Conservation (phyloP, 2,329 filamentous ascomycete species). For the Pseudovirgaria hyperparasitica region DNA sequence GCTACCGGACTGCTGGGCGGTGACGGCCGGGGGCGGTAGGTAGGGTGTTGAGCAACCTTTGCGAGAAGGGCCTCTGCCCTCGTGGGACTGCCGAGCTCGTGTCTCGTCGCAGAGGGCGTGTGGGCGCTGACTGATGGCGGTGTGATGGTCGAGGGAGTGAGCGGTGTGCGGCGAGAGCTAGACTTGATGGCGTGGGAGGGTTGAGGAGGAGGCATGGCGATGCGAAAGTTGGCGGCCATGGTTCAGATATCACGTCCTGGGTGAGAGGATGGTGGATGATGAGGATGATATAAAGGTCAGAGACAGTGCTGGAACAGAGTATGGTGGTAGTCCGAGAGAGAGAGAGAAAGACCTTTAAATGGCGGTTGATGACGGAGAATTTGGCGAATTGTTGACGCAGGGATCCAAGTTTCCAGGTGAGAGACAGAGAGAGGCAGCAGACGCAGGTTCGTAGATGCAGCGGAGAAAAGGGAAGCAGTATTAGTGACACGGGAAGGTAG, state of each 20-base stretch:
- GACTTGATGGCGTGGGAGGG: slow-evolving; percentile 18
- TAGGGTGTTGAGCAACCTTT: slow-evolving; percentile 29
- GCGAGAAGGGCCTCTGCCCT: slow-evolving; percentile 30
- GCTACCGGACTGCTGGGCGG: slow-evolving; percentile 21
- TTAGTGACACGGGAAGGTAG: too few species aligned
- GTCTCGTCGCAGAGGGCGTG: slow-evolving; percentile 26
- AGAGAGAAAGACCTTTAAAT: too few species aligned
- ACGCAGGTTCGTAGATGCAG: too few species aligned
- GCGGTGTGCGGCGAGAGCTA: slow-evolving; percentile 28
- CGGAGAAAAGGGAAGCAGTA: too few species aligned
- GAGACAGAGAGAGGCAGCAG: slow-evolving; percentile 3
- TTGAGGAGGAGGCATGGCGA: slow-evolving; percentile 23
- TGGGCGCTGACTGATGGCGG: slow-evolving; percentile 31
- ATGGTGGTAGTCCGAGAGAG: not conserved
- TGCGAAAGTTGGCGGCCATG: slow-evolving; percentile 26
- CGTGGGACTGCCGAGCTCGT: slow-evolving; percentile 28
- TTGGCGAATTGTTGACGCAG: slow-evolving; percentile 3
- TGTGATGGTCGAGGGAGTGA: slow-evolving; percentile 33
- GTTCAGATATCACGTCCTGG: slow-evolving; percentile 6
- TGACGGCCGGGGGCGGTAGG: slow-evolving; percentile 17
- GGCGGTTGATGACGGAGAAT: too few species aligned
- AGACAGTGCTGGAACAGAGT: not conserved
- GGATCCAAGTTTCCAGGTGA: slow-evolving; percentile 3
- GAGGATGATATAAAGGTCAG: slow-evolving; percentile 1
- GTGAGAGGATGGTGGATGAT: not conserved